Conservation (phyloP, 768 basidiomycete genomes). For the Naganishia antarctica region DNA sequence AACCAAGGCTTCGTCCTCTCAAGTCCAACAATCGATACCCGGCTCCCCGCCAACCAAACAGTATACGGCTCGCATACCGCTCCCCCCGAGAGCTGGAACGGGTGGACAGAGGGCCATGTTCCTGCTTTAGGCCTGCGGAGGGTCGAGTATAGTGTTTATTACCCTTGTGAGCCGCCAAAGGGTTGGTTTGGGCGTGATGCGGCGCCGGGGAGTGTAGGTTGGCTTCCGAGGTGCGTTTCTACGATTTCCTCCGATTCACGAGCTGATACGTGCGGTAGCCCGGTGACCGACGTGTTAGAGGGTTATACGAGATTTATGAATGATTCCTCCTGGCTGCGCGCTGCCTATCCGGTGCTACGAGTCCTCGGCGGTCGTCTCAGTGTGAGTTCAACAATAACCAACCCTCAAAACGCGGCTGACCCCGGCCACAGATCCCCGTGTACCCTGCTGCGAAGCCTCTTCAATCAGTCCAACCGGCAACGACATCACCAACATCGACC, state of each 20-base stretch:
- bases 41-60: background rate
- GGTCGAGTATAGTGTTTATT: slow-evolving; percentile 28
- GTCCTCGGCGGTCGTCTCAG: background rate
- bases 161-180: slow-evolving; percentile 19
- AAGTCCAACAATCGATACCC: slow-evolving; percentile 6
- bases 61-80: background rate
- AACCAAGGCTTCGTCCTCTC: slow-evolving; percentile 15
- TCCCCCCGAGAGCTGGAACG: background rate
- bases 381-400: background rate
- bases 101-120: slow-evolving; percentile 7
- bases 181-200: slow-evolving; percentile 23
- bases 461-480: background rate
- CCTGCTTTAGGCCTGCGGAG: slow-evolving; percentile 13
- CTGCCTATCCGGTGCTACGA: slow-evolving; percentile 16
- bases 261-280: background rate
- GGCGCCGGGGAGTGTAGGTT: slow-evolving; percentile 13
- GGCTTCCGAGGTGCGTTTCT: slow-evolving; percentile 19
- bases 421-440: slow-evolving; percentile 14
- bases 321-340: slow-evolving; percentile 18
- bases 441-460: slow-evolving; percentile 5
- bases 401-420: background rate
- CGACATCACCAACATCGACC: background rate
- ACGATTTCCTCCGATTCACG: background rate
- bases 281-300: slow-evolving; percentile 6
- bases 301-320: slow-evolving; percentile 23